These are phyloP conservation scores for Globisporangium uncinulatum DNA, from an alignment of 352 stramenopile species.

Conservation along the genomic window DNA sequence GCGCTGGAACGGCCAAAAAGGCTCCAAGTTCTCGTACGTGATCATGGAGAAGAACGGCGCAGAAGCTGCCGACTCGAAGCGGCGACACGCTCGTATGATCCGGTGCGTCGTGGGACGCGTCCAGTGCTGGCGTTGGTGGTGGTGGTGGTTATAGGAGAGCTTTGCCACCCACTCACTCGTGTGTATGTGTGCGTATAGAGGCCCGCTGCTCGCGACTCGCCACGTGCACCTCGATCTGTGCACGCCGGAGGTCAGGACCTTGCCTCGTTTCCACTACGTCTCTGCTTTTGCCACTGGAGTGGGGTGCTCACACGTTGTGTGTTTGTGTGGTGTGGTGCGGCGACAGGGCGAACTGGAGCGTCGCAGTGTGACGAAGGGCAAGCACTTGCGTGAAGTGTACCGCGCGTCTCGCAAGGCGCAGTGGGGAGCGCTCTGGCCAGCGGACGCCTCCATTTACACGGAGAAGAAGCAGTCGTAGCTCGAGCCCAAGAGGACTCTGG, in stretches of 20 bases:
- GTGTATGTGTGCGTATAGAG: constrained; percentile 14
- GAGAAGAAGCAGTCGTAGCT: constrained; percentile 23
- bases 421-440: constrained; percentile 73
- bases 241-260: constrained; percentile 49
- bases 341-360: constrained; percentile 67
- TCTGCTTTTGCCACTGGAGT: neutral
- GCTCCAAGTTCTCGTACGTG: constrained; percentile 85
- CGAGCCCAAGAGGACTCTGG: neutral
- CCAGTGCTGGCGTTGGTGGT: too few relatives aligned
- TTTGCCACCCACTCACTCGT: neutral
- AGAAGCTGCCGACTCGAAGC: constrained; percentile 17
- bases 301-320: neutral
- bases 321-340: constrained; percentile 8
- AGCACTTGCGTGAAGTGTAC: constrained; percentile 73
- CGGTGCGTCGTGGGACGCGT: too few relatives aligned
- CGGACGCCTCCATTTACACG: constrained; percentile 56
- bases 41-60: constrained; percentile 65
- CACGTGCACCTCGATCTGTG: constrained; percentile 83
- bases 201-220: constrained; percentile 61
- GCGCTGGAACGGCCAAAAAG: constrained; percentile 80
- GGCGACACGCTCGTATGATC: constrained; percentile 53
- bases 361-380: constrained; percentile 69
- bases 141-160: neutral
- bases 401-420: constrained; percentile 77
- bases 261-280: neutral